Base-by-base conservation (phyloP, 495 filamentous ascomycete genomes). In the Annulohypoxylon bovei region DNA sequence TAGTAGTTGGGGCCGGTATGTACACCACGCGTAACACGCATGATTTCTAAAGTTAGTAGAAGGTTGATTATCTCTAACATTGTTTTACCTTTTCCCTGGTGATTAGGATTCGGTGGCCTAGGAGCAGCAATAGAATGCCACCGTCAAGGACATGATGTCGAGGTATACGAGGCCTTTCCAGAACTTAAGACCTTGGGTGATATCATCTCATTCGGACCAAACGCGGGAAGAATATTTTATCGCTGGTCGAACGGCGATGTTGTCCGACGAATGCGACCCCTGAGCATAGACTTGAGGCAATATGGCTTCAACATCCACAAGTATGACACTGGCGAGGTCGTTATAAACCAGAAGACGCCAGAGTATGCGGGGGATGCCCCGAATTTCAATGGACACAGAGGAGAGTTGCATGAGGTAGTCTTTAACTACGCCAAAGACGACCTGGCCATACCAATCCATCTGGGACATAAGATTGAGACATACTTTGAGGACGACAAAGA, bases 121-220 rank as follows among this genome's bases (percentile, higher is more conserved):
- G 85, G 86, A 1, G 86, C 87, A 11, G 87, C 87, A 20, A 87
- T 90, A 62, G 88, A 90, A 73, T 89, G 88, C 65, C 82, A 84
- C 68, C 86, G 86, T 12, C 85, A 89, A 70, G 88, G 88, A 23
- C 87, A 89, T 71, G 77, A 78, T 57, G 88, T 89, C 44, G 74
- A 79, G 59, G 81, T 89, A 69, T 88, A 89, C 75, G 86, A 89
- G 63, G 80, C 82, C 18, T 88, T 88, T 62, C 83, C 85, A 16
- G 81, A 85, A 64, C 83, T 89, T 53, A 88, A 88, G 68, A 70
- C 78, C 1, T 80, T 89, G 0, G 88, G 88, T 52, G 88, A 90
- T 73, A 89, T 90, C 67, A 90, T 90, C 66, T 88, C 86, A 27
- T 88, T 90, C 40, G 87, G 87, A 2, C 81, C 86, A 20, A 90